phyloP scores from a whole-genome alignment of 306 rosid genomes.

The Gastrolobium bilobum region DNA sequence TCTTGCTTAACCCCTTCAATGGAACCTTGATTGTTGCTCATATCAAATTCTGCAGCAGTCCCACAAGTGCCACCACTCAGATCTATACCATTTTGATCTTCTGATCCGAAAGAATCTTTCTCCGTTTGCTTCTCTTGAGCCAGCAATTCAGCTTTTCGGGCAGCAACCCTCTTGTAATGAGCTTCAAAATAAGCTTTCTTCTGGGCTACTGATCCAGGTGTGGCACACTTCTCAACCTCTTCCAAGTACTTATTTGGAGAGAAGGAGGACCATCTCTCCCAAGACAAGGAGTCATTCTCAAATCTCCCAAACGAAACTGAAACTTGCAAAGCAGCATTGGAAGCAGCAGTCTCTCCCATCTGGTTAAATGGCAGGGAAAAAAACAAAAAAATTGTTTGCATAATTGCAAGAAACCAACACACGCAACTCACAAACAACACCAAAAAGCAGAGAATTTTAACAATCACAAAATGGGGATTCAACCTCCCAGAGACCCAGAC shows the following conservation, averaged over 20 bases:
- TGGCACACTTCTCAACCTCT: slow-evolving; percentile 96
- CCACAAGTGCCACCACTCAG: slow-evolving; percentile 44
- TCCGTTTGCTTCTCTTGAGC: slow-evolving; percentile 71
- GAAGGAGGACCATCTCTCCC: slow-evolving; percentile 99
- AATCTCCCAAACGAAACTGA: slow-evolving; percentile 95
- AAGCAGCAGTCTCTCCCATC: slow-evolving; percentile 76
- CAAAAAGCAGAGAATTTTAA: slow-evolving; percentile 33
- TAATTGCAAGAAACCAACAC: slow-evolving; percentile 48
- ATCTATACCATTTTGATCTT: slow-evolving; percentile 61
- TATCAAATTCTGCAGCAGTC: slow-evolving; percentile 52
- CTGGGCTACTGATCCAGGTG: slow-evolving; percentile 97
- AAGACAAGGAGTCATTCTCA: slow-evolving; percentile 88
- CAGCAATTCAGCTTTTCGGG: slow-evolving; percentile 77
- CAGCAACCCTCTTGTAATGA: slow-evolving; percentile 95
- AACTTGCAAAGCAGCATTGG: slow-evolving; percentile 74
- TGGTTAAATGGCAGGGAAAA: slow-evolving; percentile 50
- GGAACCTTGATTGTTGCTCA: slow-evolving; percentile 46
- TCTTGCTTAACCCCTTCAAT: slow-evolving; percentile 48
- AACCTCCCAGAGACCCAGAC: slow-evolving; percentile 34
- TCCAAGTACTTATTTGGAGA: slow-evolving; percentile 94
- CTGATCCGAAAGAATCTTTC: slow-evolving; percentile 54
- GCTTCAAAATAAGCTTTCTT: slow-evolving; percentile 97
- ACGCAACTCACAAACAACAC: slow-evolving; percentile 47
- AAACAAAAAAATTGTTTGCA: slow-evolving; percentile 52
- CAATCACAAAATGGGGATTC: slow-evolving; percentile 34